Base-by-base conservation (phyloP, 2,329 filamentous ascomycete genomes). In the Curvularia eragrostidis region DNA sequence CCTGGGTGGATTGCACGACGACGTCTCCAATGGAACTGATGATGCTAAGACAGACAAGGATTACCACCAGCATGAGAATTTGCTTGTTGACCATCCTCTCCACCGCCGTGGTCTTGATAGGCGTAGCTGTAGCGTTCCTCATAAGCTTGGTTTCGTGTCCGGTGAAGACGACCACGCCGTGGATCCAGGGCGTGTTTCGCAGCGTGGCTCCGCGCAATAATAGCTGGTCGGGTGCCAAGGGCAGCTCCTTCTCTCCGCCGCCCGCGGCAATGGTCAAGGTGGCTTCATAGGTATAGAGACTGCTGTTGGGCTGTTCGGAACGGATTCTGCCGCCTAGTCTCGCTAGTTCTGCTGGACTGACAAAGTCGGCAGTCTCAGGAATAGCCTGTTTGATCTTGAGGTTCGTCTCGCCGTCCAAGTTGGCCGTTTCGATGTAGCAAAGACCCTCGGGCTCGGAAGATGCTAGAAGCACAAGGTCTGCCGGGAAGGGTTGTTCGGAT, bases 141-240 rank as follows among this genome's bases (percentile, higher is more conserved):
- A 99, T 98, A 62, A 99, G 85, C 79, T 99, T 99, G 6, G 95
- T 98, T 80, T 99, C 95, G 78, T 99, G 95, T 50, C 95, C 95
- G 2, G 92, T 97, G 71, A 98, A 99, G 15, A 99, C 94, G 53
- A 99, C 95, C 18, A 96, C 86, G 38, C 94, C 95, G 75, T 99
- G 92, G 48, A 98, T 88, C 94, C 95, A 99, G 28, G 93, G 94
- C 1, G 95, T 99, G 72, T 99, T 99, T 68, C 95, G 87, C 55
- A 99, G 82, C 1, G 93, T 98, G 21, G 95, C 95, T 62, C 95
- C 95, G 82, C 95, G 88, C 32, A 99, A 85, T 18, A 99, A 83
- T 39, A 99, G 85, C 77, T 99, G 95, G 74, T 99, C 95, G 0
- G 95, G 95, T 64, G 91, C 91, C 53, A 99, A 79, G 1, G 96